Percentiles rank a stretch among this genome's conserved stretches.
These are phyloP conservation scores for Tribonema minus DNA, from an alignment of 108 stramenopile genomes.

Conservation along the genomic window DNA sequence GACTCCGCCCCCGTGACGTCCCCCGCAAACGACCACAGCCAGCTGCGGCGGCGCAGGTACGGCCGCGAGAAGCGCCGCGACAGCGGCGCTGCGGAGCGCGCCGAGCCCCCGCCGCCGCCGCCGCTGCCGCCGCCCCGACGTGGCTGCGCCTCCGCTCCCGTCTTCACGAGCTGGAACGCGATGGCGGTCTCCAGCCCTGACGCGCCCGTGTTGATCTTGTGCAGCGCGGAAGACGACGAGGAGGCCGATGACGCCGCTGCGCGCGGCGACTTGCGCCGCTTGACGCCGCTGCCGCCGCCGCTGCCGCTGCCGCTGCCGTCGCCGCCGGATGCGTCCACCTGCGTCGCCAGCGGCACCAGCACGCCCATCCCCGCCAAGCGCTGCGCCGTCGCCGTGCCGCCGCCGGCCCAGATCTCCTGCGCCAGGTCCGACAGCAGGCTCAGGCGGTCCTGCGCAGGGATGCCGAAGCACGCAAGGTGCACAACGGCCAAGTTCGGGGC, in stretches of 20 bases:
- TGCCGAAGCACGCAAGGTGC: conserved; percentile 18
- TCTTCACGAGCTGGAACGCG: conserved; percentile 18
- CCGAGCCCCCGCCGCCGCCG: background rate
- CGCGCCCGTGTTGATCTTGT: conserved; percentile 35
- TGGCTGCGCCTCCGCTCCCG: background rate
- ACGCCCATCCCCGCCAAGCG: background rate
- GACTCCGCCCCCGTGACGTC: background rate
- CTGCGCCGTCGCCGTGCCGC: background rate
- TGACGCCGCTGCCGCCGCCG: no score
- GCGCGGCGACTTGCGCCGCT: no score
- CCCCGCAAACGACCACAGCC: conserved; percentile 18
- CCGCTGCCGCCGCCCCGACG: background rate
- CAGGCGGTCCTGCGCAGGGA: background rate
- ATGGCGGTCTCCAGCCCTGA: conserved; percentile 27
- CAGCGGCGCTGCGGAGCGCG: background rate
- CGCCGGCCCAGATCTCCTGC: conserved; percentile 25
- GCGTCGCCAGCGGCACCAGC: background rate
- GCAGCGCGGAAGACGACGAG: conserved; percentile 4
- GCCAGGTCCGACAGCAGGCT: conserved; percentile 10
- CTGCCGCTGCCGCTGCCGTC: no score
- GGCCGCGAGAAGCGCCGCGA: background rate
- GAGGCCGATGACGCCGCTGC: no score
- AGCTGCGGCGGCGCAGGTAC: conserved; percentile 23
- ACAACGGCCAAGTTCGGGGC: conserved; percentile 8
- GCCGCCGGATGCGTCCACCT: no score